Conservation (phyloP, 148 eudicot genomes). For the Vaccinium vitisidaea region DNA sequence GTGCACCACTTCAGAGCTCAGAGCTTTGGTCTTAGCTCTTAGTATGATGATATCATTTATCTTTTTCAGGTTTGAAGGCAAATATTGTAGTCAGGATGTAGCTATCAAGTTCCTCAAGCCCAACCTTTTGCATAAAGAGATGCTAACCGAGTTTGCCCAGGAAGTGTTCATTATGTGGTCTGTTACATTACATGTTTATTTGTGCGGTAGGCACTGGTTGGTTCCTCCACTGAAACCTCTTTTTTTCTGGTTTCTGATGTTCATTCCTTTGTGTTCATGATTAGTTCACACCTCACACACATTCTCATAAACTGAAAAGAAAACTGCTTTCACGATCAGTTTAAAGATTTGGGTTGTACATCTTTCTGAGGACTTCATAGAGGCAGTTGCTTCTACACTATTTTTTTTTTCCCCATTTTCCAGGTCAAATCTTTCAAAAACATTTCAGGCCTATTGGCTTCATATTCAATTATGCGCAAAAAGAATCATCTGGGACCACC, state of each 20-base stretch:
- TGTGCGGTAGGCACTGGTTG: not conserved
- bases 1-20: too few species aligned
- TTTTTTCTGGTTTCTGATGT: too few species aligned
- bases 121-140: conserved; percentile 43
- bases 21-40: not conserved
- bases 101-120: conserved; percentile 76
- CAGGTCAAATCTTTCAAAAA: conserved; percentile 13
- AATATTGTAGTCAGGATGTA: conserved; percentile 66
- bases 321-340: too few species aligned
- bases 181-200: conserved; percentile 11
- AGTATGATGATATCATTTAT: not conserved
- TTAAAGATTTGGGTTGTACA: too few species aligned
- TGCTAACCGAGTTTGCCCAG: conserved; percentile 68
- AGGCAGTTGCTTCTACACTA: not conserved
- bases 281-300: too few species aligned
- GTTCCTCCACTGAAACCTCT: too few species aligned
- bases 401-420: not conserved
- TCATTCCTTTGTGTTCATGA: too few species aligned
- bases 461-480: not conserved
- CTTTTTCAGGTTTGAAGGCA: conserved; percentile 64
- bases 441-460: not conserved
- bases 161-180: conserved; percentile 87
- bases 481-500: not conserved
- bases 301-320: too few species aligned
- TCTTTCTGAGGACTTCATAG: not conserved